These are phyloP conservation scores for Lophiotrema nucula DNA, from an alignment of 495 filamentous ascomycete species.

Conservation along the genomic window DNA sequence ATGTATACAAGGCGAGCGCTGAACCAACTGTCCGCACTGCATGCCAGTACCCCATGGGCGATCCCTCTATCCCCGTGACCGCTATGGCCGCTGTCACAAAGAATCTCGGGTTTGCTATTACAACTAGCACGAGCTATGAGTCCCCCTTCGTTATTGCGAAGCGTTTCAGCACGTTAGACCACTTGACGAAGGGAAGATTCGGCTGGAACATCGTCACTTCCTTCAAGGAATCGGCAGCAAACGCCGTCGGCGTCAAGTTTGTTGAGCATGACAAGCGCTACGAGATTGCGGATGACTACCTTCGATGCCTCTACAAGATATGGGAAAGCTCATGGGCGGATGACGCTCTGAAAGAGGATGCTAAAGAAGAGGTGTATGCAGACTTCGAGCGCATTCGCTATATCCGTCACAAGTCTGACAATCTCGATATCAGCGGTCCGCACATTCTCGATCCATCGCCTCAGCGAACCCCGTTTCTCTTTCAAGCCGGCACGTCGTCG, in stretches of 20 bases:
- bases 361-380: background rate
- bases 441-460: background rate
- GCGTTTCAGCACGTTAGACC: slow-evolving; percentile 13
- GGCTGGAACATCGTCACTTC: background rate
- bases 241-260: background rate
- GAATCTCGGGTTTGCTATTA: slow-evolving; percentile 22
- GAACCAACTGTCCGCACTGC: slow-evolving; percentile 53
- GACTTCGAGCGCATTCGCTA: background rate
- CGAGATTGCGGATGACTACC: background rate
- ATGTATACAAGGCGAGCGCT: slow-evolving; percentile 57
- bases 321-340: background rate
- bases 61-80: slow-evolving; percentile 46
- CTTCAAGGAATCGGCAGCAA: background rate
- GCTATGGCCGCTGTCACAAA: slow-evolving; percentile 26
- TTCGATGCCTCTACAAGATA: background rate
- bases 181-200: background rate
- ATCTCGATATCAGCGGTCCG: no score
- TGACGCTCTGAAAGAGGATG: background rate
- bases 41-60: slow-evolving; percentile 60
- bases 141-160: slow-evolving; percentile 20
- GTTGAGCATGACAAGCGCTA: background rate
- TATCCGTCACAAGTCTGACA: background rate
- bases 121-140: slow-evolving; percentile 16
- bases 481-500: background rate
- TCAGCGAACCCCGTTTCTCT: background rate